Evolutionary conservation across 2,329 filamentous ascomycete species (phyloP), one percentile per base, ranked within the genome.

Genomic region (Claviceps sp.): DNA sequence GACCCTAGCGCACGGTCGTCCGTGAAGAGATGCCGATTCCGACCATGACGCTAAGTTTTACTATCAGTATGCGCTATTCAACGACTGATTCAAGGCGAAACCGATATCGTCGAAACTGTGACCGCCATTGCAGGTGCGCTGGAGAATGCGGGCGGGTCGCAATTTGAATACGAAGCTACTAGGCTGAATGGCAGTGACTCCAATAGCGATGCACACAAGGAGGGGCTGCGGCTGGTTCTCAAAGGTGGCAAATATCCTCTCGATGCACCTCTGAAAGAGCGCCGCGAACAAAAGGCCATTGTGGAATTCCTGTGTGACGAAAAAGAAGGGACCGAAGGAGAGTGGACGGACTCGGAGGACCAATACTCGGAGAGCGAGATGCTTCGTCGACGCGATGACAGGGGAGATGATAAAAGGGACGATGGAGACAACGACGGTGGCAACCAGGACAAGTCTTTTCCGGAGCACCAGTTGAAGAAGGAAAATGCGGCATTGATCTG

Each of bases 251-350:
- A 70, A 46, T 72, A 76, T 55, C 69, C 68, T 11, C 63, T 76
- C 7, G 72, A 78, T 48, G 84, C 81, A 1, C 60, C 61, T 2
- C 52, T 59, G 7, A 73, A 75, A 50, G 71, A 75, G 48, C 72
- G 74, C 51, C 69, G 70, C 30, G 72, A 79, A 54, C 86, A 94
- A 66, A 82, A 81, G 61, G 87, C 89, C 3, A 77, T 95, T 9
- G 79, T 97, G 51, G 86, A 95, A 61, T 89, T 97, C 59, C 65
- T 90, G 20, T 98, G 93, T 69, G 85, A 95, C 62, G 72, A 69
- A 34, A 75, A 78, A 58, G 82, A 82, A 8, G 90, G 90, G 1
- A 76, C 84, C 6, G 90, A 95, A 69, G 80, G 79, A 57, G 81
- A 86, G 60, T 79, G 76, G 64, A 72, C 76, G 45, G 65, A 73